Evolutionary conservation across 805 yeast species (phyloP).

Genomic region (Saturnispora mendoncae): DNA sequence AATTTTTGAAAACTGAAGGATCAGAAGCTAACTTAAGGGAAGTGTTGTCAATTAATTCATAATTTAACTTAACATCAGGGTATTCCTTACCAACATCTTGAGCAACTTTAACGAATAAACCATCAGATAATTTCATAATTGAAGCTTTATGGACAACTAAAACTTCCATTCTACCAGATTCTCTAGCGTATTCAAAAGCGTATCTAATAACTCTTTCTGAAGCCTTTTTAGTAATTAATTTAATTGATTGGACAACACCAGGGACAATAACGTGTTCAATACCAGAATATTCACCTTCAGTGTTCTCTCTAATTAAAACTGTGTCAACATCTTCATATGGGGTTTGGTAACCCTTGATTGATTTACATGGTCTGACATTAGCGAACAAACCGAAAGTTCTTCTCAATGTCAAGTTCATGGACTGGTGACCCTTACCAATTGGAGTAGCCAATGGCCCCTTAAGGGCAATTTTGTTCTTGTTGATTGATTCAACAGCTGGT

Average conservation of each 20-base stretch:
- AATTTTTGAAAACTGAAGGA: conserved; percentile 78
- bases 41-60: conserved; percentile 92
- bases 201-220: conserved; percentile 94
- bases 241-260: conserved; percentile 97
- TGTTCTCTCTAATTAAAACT: conserved; percentile 95
- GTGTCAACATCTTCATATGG: conserved; percentile 86
- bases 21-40: conserved; percentile 83
- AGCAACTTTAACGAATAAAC: conserved; percentile 89
- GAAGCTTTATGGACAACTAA: conserved; percentile 97
- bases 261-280: conserved; percentile 97
- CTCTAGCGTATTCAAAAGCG: conserved; percentile 92
- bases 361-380: conserved; percentile 94
- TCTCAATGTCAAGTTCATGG: conserved; percentile 94
- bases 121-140: conserved; percentile 96
- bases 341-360: conserved; percentile 87
- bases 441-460: conserved; percentile 99
- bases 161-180: conserved; percentile 79
- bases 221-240: conserved; percentile 92
- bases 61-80: conserved; percentile 78
- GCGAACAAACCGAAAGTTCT: conserved; percentile 95
- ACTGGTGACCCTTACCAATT: conserved; percentile 96
- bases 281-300: conserved; percentile 99
- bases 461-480: conserved; percentile 87
- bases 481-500: conserved; percentile 85
- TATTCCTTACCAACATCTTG: conserved; percentile 82